A percentile compares a stretch with the other conserved stretches of the same genome.
phyloP scores from a whole-genome alignment of 352 stramenopile genomes.

The Pythium graminicola region DNA sequence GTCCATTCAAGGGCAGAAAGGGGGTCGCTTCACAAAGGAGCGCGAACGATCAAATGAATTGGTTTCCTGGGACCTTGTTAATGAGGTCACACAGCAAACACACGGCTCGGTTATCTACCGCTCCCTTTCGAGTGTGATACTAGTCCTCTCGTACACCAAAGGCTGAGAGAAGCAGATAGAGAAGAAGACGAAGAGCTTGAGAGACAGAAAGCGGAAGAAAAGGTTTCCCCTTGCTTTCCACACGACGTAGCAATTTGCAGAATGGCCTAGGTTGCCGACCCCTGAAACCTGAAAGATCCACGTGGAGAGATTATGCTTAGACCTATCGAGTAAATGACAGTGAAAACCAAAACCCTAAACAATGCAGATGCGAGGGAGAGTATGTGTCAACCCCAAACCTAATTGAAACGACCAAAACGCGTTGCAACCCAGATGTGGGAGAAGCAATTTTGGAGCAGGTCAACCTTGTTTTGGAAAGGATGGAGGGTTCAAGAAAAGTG shows the following conservation, averaged over 20 bases:
- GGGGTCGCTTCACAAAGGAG: not conserved
- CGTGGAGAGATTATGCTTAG: too few relatives aligned
- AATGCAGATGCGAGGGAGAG: conserved; percentile 8
- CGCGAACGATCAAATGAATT: too few relatives aligned
- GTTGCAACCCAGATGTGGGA: too few relatives aligned
- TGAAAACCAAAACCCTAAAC: conserved; percentile 8
- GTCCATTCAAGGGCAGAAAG: conserved; percentile 24
- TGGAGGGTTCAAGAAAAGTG: not conserved
- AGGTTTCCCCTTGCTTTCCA: conserved; percentile 1
- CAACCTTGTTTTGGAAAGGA: conserved; percentile 1
- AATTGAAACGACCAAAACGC: not conserved
- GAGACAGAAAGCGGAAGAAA: not conserved
- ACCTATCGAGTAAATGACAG: not conserved
- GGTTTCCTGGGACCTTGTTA: too few relatives aligned
- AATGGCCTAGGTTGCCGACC: conserved; percentile 1
- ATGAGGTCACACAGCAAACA: conserved; percentile 6
- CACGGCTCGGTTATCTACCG: conserved; percentile 23
- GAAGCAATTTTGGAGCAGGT: too few relatives aligned
- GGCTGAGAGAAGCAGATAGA: not conserved
- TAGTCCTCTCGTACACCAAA: too few relatives aligned
- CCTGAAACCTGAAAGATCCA: not conserved
- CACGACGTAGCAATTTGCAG: conserved; percentile 5
- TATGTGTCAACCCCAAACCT: conserved; percentile 8
- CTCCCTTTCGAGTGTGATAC: conserved; percentile 25
- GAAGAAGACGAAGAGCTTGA: not conserved